Percentiles rank a stretch among this genome's conserved stretches.
Evolutionary conservation across 345 rosid species (phyloP).

Genomic region (Rhodamnia rubescens): DNA sequence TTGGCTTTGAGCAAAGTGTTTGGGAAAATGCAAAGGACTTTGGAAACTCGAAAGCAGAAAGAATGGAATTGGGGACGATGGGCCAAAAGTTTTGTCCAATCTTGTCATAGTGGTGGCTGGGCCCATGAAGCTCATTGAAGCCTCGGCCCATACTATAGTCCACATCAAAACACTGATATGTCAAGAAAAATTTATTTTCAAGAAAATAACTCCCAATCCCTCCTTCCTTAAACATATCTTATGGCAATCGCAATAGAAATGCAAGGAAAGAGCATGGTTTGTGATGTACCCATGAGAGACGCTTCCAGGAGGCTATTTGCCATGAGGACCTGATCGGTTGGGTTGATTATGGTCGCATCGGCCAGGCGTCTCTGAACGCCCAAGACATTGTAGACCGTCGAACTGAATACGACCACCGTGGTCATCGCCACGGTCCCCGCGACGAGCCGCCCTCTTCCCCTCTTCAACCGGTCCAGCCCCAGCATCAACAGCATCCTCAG

Average conservation of each 20-base stretch:
- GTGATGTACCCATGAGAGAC: constrained; percentile 32
- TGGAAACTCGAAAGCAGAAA: background rate
- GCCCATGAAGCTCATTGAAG: background rate
- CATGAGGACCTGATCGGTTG: constrained; percentile 37
- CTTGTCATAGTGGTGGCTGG: background rate
- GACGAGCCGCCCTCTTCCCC: constrained; percentile 33
- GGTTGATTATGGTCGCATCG: constrained; percentile 20
- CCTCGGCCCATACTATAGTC: background rate
- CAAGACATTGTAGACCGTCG: constrained; percentile 2
- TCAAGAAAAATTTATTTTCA: background rate
- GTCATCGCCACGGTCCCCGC: constrained; percentile 30
- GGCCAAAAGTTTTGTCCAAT: background rate
- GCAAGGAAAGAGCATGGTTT: background rate
- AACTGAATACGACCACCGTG: constrained; percentile 23
- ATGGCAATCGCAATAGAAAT: background rate
- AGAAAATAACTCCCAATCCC: background rate
- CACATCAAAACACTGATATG: background rate
- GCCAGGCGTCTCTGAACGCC: constrained; percentile 13
- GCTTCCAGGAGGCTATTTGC: constrained; percentile 28
- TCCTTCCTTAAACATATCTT: background rate
- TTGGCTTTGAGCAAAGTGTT: no score
- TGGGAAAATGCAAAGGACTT: no score
- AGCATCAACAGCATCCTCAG: constrained; percentile 24
- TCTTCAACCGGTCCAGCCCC: constrained; percentile 22
- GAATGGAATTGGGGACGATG: background rate